Percentiles rank a stretch among this genome's conserved stretches.
Conservation (phyloP, 2,329 filamentous ascomycete genomes). For the Colletotrichum cuscutae region DNA sequence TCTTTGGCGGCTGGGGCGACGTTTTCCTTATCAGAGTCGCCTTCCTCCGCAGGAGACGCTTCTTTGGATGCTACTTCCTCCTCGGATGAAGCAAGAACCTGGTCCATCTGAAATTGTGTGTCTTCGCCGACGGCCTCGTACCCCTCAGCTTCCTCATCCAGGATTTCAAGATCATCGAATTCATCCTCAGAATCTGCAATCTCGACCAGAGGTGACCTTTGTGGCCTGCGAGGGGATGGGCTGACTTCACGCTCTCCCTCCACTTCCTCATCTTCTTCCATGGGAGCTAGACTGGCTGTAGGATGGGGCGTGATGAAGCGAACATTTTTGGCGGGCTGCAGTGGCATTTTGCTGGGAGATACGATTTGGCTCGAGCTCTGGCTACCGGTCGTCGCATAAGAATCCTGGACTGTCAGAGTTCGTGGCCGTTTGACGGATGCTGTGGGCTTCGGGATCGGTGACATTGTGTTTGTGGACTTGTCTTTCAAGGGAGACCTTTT, state of each 20-base stretch:
- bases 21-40: constrained; percentile 34
- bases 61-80: constrained; percentile 13
- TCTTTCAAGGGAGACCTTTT: constrained; percentile 51
- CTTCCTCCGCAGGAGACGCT: constrained; percentile 16
- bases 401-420: constrained; percentile 56
- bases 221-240: constrained; percentile 21
- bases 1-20: constrained; percentile 19
- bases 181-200: constrained; percentile 64
- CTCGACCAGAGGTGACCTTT: constrained; percentile 42
- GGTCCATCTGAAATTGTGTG: constrained; percentile 32
- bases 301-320: constrained; percentile 35
- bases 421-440: constrained; percentile 39
- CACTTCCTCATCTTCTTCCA: constrained; percentile 24
- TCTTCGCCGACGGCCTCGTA: constrained; percentile 35
- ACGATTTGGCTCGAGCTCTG: constrained; percentile 25
- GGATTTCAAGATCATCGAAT: constrained; percentile 29
- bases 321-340: constrained; percentile 36
- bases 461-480: constrained; percentile 42
- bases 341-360: constrained; percentile 37
- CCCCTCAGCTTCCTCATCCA: constrained; percentile 35
- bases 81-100: constrained; percentile 32
- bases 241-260: constrained; percentile 3
- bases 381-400: constrained; percentile 48
- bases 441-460: constrained; percentile 20
- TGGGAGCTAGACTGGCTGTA: constrained; percentile 13